phyloP scores from a whole-genome alignment of 2,329 filamentous ascomycete genomes.

The Cladosporium colombiae region DNA sequence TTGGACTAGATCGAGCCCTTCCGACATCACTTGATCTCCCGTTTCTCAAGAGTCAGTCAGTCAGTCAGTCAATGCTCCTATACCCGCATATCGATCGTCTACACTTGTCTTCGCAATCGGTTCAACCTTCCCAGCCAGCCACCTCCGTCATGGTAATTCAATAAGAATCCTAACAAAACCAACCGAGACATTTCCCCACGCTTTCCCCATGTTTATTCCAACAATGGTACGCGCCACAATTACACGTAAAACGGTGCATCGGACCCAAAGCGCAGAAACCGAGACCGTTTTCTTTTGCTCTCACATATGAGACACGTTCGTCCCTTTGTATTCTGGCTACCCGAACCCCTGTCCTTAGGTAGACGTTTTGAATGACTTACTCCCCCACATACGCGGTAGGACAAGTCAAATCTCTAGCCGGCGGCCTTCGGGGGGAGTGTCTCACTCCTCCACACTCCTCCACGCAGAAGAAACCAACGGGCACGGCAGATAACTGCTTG shows the following conservation, averaged over 20 bases:
- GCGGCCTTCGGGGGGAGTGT: neutral
- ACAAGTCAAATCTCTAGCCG: neutral
- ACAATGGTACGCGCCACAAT: neutral
- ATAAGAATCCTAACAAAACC: too few species aligned
- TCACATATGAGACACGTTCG: constrained; percentile 3
- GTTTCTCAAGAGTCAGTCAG: neutral
- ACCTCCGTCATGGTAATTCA: neutral
- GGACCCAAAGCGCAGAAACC: neutral
- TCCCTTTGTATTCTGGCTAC: too few species aligned
- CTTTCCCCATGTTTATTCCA: neutral
- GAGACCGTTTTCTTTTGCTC: neutral
- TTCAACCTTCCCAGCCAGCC: neutral
- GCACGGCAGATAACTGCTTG: too few species aligned
- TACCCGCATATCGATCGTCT: neutral
- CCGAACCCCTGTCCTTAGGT: neutral
- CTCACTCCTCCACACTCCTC: too few species aligned
- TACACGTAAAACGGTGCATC: neutral
- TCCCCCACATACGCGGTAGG: neutral
- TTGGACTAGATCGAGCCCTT: neutral
- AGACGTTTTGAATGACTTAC: neutral
- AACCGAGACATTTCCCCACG: neutral
- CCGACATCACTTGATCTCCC: neutral
- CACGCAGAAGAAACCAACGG: neutral
- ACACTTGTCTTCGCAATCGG: neutral
- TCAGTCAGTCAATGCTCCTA: neutral